A percentile compares a stretch with the other conserved stretches of the same genome.
Conservation (phyloP, 768 basidiomycete species). For the Lactarius sp. region DNA sequence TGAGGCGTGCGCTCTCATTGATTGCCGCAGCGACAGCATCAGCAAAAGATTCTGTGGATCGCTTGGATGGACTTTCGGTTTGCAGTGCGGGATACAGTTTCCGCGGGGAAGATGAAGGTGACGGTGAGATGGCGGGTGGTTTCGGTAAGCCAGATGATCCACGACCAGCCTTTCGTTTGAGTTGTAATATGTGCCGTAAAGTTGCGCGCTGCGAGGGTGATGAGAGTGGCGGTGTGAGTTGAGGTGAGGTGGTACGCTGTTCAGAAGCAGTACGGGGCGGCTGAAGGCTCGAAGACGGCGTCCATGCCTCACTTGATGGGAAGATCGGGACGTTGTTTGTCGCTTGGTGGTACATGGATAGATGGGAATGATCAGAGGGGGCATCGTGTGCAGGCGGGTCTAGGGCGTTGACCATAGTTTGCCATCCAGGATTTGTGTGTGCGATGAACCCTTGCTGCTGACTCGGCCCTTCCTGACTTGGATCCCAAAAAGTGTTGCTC, state of each 20-base stretch:
- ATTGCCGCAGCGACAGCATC: constrained; percentile 17
- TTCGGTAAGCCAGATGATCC: not conserved
- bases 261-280: not conserved
- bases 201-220: constrained; percentile 14
- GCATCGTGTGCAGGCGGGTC: not conserved
- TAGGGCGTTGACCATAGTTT: not conserved
- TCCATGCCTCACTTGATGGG: not conserved
- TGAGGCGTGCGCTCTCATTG: constrained; percentile 9
- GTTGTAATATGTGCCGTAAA: constrained; percentile 7
- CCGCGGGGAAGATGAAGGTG: not conserved
- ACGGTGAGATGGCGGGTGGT: not conserved
- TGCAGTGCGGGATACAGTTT: not conserved
- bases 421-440: not conserved
- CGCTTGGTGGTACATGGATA: not conserved
- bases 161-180: constrained; percentile 5
- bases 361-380: not conserved
- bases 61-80: not conserved
- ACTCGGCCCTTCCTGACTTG: not conserved
- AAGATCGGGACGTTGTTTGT: not conserved
- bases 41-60: constrained; percentile 6
- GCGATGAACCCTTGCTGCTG: not conserved
- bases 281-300: not conserved
- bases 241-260: not conserved
- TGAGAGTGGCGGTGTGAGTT: not conserved
- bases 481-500: not conserved